Percentiles rank a stretch among this genome's conserved stretches.
phyloP scores from a whole-genome alignment of 768 basidiomycete species.

The Boletus subparvulus region DNA sequence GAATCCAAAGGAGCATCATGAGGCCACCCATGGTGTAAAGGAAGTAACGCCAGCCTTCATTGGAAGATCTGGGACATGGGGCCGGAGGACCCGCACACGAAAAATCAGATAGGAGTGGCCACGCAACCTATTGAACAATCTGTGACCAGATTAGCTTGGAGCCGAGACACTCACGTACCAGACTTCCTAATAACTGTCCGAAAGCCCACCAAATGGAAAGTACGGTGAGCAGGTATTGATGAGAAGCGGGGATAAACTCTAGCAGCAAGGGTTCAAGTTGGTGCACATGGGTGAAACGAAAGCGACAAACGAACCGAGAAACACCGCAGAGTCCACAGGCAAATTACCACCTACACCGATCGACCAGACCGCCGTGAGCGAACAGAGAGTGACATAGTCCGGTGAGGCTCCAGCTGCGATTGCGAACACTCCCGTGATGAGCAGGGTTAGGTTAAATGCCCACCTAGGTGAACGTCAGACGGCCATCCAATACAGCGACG shows the following conservation, averaged over 20 bases:
- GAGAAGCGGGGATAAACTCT: constrained; percentile 71
- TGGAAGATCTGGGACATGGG: constrained; percentile 52
- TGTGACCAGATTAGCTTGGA: background rate
- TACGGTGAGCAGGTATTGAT: constrained; percentile 74
- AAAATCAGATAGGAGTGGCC: constrained; percentile 70
- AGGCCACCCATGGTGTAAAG: constrained; percentile 71
- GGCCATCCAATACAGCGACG: background rate
- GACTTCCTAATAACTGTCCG: constrained; percentile 63
- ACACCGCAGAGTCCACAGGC: constrained; percentile 74
- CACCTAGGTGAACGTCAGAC: constrained; percentile 39
- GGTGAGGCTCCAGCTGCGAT: constrained; percentile 60
- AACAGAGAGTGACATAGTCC: constrained; percentile 49
- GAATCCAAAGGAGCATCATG: constrained; percentile 58
- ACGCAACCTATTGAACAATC: constrained; percentile 51
- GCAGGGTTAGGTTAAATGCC: constrained; percentile 69
- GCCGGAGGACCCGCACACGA: constrained; percentile 53
- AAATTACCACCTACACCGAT: constrained; percentile 72
- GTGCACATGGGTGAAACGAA: background rate
- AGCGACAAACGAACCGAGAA: constrained; percentile 51
- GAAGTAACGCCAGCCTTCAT: constrained; percentile 77
- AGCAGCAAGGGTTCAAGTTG: background rate
- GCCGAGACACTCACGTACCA: constrained; percentile 28
- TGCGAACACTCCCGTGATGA: constrained; percentile 67
- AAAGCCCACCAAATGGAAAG: constrained; percentile 82
- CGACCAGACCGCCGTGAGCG: constrained; percentile 57